Base-by-base conservation (phyloP, 352 stramenopile species). In the Phytopythium chamaehyphon region DNA sequence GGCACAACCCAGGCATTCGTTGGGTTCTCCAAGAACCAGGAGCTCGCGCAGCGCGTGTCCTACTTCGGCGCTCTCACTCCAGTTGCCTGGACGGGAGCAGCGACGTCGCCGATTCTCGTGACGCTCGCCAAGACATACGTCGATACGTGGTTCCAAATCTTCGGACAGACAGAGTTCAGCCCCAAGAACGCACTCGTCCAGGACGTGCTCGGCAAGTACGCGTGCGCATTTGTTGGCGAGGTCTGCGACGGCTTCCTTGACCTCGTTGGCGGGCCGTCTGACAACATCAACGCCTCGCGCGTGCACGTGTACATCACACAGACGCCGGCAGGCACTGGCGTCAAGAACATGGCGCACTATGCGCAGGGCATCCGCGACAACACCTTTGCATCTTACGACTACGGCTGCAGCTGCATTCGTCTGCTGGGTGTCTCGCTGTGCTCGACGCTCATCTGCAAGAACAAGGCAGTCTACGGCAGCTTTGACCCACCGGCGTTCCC, bases 291-390 rank as follows among this genome's bases (percentile, higher is more conserved):
- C 61, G 43, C 54, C 14, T 69, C 62, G 16, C 66, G 70, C 3
- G 73, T 82, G 28, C 71, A 75, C 26, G 73, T 82, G 15, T 85
- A 85, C 51, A 47, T 85, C 40, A 59, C 68, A 19, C 71, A 85
- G 55, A 85, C 71, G 5, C 73, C 70, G 0, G 65, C 73, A 2
- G 66, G 73, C 1, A 85, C 73, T 3, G 79, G 68, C 1, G 71
- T 80, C 33, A 76, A 82, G 61, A 82, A 80, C 61, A 62, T 85
- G 49, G 73, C 59, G 1, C 71, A 85, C 51, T 85, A 64, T 31
- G 73, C 69, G 2, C 73, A 85, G 48, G 54, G 59, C 24, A 83
- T 85, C 26, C 73, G 73, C 24, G 66, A 69, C 57, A 50, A 82
- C 36, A 78, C 66, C 14, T 85, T 78, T 40, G 55, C 57, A 6